Conservation (phyloP, 1,284 basidiomycete species). For the Microbotryomycetes sp. region DNA sequence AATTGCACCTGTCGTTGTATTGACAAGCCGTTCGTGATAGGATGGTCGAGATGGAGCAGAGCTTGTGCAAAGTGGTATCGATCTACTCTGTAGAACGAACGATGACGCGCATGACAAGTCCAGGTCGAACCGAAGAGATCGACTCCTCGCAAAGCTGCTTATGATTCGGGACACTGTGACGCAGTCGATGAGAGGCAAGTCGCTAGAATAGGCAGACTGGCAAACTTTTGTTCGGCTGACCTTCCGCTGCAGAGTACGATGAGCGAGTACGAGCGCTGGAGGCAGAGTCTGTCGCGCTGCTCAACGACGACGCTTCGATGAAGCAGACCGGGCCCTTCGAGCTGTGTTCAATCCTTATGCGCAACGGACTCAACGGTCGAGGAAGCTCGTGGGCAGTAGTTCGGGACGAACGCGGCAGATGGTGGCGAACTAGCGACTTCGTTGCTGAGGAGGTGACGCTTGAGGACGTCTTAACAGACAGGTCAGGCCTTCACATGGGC, state of each 20-base stretch:
- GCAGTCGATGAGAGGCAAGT: too few species aligned
- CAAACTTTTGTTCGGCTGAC: too few species aligned
- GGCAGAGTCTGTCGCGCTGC: neutral
- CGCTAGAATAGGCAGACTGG: too few species aligned
- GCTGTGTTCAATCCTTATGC: conserved; percentile 15
- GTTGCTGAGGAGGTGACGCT: conserved; percentile 13
- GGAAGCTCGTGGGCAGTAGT: conserved; percentile 15
- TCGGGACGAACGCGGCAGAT: conserved; percentile 9
- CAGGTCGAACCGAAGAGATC: too few species aligned
- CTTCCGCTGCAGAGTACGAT: neutral
- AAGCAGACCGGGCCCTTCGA: conserved; percentile 13
- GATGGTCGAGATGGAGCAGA: too few species aligned
- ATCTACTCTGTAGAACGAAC: too few species aligned
- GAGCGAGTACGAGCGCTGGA: neutral
- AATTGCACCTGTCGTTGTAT: too few species aligned
- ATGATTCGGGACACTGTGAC: too few species aligned
- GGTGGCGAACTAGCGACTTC: conserved; percentile 17
- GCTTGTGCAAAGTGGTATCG: too few species aligned
- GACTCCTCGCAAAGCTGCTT: too few species aligned
- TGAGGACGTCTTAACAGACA: conserved; percentile 11
- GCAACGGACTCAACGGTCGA: conserved; percentile 24
- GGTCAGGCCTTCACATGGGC: conserved; percentile 10
- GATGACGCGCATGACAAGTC: too few species aligned
- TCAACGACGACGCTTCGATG: neutral
- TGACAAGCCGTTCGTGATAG: too few species aligned